Evolutionary conservation across 1,284 basidiomycete genomes (phyloP), one percentile per base, ranked within the genome.

Genomic region (Uromyces viciae-fabae): DNA sequence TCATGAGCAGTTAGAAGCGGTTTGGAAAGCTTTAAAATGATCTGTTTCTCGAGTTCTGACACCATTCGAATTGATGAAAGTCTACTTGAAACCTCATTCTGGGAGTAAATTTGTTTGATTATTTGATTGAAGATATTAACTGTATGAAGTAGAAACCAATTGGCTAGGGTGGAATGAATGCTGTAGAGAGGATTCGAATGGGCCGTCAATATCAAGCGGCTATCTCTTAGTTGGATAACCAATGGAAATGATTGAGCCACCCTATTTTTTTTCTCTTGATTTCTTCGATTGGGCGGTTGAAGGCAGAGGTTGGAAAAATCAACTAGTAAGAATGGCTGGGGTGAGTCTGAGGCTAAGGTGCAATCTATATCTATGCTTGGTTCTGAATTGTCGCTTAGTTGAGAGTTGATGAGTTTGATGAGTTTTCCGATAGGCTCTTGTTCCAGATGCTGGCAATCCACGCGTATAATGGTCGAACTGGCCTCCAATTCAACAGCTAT

Each of bases 141-240:
- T 40, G 68, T 71, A n/a, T 71, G 68, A 31, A 71, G 43, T 4
- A 71, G 43, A 43, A 71, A 71, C 68, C 68, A 71, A 19, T 28
- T 49, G 42, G 68, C 43, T 2, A 46, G 68, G 28, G 40, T 71
- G 33, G 68, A 43, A 33, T 71, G 68, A 33, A 71, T 49, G 19
- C n/a, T 33, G n/a, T 19, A 4, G 17, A 28, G 15, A 28, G 17
- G 38, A 1, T 19, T 46, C 25, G 8, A n/a, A 25, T 25, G 68
- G 42, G 46, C 46, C 1, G 38, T 31, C 25, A 71, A 17, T 43
- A 28, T 43, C 25, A 71, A 28, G 28, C 31, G 42, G 3, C 15
- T 0, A 28, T 49, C 42, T 14, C 14, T 2, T n/a, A 49, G 22
- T 33, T 49, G 40, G 25, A 71, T 40, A 0, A 71, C 43, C 43